These are phyloP conservation scores for Hypoxylon rickii DNA, from an alignment of 495 filamentous ascomycete genomes.

Conservation along the genomic window DNA sequence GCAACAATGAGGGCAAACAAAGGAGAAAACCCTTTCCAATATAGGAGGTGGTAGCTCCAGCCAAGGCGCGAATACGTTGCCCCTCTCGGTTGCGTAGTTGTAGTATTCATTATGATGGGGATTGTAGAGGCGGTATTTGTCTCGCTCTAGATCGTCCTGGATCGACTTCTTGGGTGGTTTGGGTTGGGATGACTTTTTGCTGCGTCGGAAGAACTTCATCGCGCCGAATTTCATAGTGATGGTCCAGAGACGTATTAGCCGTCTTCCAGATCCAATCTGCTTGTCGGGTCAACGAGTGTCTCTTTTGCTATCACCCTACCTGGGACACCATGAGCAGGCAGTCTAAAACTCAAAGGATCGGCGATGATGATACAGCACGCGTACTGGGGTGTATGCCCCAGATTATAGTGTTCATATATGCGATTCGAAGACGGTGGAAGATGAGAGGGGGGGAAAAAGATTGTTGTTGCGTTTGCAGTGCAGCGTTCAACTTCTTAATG, in stretches of 20 bases:
- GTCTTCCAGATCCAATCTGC: no score
- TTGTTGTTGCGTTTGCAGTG: background rate
- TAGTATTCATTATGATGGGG: conserved; percentile 19
- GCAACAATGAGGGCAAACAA: conserved; percentile 79
- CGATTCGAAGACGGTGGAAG: background rate
- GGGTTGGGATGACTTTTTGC: conserved; percentile 36
- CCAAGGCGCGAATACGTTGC: conserved; percentile 37
- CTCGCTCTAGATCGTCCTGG: conserved; percentile 30
- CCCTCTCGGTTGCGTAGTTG: conserved; percentile 23
- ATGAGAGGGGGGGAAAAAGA: background rate
- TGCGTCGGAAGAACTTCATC: conserved; percentile 51
- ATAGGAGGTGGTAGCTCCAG: conserved; percentile 63
- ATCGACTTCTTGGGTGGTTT: conserved; percentile 21
- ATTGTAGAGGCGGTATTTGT: conserved; percentile 36
- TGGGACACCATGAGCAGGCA: no score
- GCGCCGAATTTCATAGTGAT: conserved; percentile 31
- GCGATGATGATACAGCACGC: no score
- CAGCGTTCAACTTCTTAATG: no score
- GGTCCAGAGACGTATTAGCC: background rate
- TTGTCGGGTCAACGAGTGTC: no score
- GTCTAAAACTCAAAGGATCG: no score
- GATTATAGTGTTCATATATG: background rate
- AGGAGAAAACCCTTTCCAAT: conserved; percentile 73
- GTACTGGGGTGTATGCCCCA: background rate
- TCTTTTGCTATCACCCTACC: no score